These are phyloP conservation scores for Aspergillus sp. DNA, from an alignment of 2,329 filamentous ascomycete species.

Conservation along the genomic window DNA sequence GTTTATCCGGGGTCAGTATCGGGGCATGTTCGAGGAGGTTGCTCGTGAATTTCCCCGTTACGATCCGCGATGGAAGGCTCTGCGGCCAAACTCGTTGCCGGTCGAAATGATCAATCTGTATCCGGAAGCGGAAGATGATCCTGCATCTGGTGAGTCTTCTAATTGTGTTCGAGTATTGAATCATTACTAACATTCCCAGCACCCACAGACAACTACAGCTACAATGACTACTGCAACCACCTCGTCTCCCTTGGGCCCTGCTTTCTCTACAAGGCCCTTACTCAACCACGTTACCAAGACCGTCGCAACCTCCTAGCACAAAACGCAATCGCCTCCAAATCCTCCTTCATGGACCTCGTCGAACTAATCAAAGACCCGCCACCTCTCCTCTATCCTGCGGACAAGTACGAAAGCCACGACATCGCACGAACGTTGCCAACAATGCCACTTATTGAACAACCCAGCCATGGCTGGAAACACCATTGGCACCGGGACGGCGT, in stretches of 20 bases:
- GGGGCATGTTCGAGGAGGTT: conserved; percentile 6
- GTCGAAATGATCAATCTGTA: conserved; percentile 7
- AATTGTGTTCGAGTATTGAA: background rate
- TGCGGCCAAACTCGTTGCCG: conserved; percentile 6
- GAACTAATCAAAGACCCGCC: conserved; percentile 3
- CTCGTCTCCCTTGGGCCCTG: conserved; percentile 9
- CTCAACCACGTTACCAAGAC: conserved; percentile 2
- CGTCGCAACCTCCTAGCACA: conserved; percentile 7
- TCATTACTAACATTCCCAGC: background rate
- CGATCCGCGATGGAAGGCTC: conserved; percentile 6
- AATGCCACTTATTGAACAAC: conserved; percentile 6
- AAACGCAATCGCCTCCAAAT: conserved; percentile 9
- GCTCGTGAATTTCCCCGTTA: conserved; percentile 7
- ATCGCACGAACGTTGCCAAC: conserved; percentile 1
- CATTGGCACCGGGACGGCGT: conserved; percentile 5
- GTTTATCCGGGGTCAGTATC: conserved; percentile 8
- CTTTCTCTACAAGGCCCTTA: conserved; percentile 8
- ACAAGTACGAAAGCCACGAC: conserved; percentile 1
- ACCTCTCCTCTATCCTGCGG: conserved; percentile 4
- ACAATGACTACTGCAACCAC: conserved; percentile 11
- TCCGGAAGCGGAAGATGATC: conserved; percentile 2
- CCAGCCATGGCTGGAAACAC: conserved; percentile 7
- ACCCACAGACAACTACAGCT: background rate
- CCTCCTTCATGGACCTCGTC: conserved; percentile 9
- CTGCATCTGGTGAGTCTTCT: conserved; percentile 1